Percentiles rank a stretch among this genome's conserved stretches.
Conservation (phyloP, 805 yeast species). For the Tetrapisispora namnaoensis region DNA sequence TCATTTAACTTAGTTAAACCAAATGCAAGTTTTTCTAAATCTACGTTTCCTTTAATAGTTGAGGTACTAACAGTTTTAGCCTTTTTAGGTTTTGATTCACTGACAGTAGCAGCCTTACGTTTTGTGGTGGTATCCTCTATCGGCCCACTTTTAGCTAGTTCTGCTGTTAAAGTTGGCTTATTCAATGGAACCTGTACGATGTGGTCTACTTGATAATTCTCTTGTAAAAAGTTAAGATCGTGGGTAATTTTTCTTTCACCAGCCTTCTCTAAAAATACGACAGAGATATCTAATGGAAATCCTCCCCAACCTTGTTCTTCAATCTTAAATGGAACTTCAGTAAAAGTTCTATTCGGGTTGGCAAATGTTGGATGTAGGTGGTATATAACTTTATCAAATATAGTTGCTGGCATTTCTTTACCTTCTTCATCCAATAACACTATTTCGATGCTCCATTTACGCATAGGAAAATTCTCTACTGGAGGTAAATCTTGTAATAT, state of each 20-base stretch:
- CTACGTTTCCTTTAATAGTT: slow-evolving; percentile 65
- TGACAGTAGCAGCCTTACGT: slow-evolving; percentile 20
- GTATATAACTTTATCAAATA: slow-evolving; percentile 88
- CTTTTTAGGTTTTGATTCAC: slow-evolving; percentile 40
- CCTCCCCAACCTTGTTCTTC: slow-evolving; percentile 99
- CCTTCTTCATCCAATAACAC: slow-evolving; percentile 70
- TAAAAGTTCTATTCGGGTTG: slow-evolving; percentile 74
- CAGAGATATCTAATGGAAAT: slow-evolving; percentile 74
- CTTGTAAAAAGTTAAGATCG: slow-evolving; percentile 78
- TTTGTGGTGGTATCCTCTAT: slow-evolving; percentile 44
- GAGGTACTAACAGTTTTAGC: slow-evolving; percentile 34
- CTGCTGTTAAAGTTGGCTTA: slow-evolving; percentile 61
- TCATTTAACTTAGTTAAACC: slow-evolving; percentile 81
- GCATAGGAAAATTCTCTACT: slow-evolving; percentile 86
- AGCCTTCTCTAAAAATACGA: slow-evolving; percentile 70
- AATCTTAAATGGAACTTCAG: slow-evolving; percentile 75
- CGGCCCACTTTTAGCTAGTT: slow-evolving; percentile 73
- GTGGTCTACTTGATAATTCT: slow-evolving; percentile 70
- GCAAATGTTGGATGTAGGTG: slow-evolving; percentile 90
- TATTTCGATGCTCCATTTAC: slow-evolving; percentile 83
- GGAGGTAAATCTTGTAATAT: slow-evolving; percentile 73
- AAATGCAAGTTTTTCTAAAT: slow-evolving; percentile 82
- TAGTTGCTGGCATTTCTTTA: slow-evolving; percentile 70
- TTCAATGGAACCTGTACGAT: slow-evolving; percentile 63
- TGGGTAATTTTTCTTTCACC: slow-evolving; percentile 84